Evolutionary conservation across 2,329 filamentous ascomycete species (phyloP), one percentile per base, ranked within the genome.

Genomic region (Xylaria sp.): DNA sequence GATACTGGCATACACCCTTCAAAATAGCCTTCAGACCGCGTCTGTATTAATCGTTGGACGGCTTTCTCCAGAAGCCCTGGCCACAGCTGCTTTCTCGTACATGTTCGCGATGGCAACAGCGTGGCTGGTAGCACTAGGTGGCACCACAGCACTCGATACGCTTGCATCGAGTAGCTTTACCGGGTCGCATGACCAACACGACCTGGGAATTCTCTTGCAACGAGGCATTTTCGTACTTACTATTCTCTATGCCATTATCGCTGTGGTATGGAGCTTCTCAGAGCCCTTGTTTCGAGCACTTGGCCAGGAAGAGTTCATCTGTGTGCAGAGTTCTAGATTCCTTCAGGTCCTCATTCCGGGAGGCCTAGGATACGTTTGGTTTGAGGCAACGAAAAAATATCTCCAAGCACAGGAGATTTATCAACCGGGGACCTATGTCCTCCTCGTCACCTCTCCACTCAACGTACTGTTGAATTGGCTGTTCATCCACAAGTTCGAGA

Each of bases 101-200:
- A 96, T 96, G 92, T 96, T 96, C 69, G 92, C 92, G 56, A 93
- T 94, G 90, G 88, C 90, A 21, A 92, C 91, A 0, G 92, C 88
- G 0, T 96, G 92, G 92, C 83, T 96, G 37, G 90, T 96, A 61
- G 92, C 89, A 0, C 83, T 96, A 3, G 92, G 92, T 27, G 92
- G 92, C 7, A 93, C 91, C 0, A 96, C 91, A 1, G 92, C 92
- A 0, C 83, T 96, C 43, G 92, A 96, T 74, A 96, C 92, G 0
- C 80, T 96, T 23, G 92, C 91, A 1, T 93, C 91, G 0, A 91
- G 89, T 47, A 89, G 88, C 44, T 96, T 92, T 74, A 96, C 92
- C 0, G 90, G 90, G 0, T 91, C 90, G 64, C 85, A 87, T 66
- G 89, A 94, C 74, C 92, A 90, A 63, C 86, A 91, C 54, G 89